Evolutionary conservation across 202 grass and related monocot genomes (phyloP), one percentile per base, ranked within the genome.

Genomic region (Carex arenaria): DNA sequence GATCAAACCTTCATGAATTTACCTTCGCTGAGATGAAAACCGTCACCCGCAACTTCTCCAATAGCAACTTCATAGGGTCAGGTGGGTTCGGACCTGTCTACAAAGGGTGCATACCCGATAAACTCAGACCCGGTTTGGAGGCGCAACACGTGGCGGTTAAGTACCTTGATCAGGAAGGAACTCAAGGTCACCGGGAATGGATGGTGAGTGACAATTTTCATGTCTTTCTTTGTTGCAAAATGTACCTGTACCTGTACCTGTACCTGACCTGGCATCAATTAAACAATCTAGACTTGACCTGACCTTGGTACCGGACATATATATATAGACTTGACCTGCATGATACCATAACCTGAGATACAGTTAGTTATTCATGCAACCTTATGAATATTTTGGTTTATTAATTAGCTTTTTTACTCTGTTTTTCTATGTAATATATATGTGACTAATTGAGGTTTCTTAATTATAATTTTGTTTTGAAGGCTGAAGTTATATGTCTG

Each of bases 101-200:
- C 84, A 97, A 88, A 86, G 91, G 94, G 11, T 93, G 87, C 86
- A 53, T 93, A 82, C 89, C 64, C 82, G 91, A 20, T 32, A 26
- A 10, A 0, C 81, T 93, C 63, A 82, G 85, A 4, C 87, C 91
- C 0, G 89, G 91, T 1, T 89, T 97, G 45, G 83, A 75, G 55
- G 30, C 85, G 10, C 94, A 93, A 80, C 89, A 93, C 38, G 91
- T 97, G 40, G 94, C 94, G 38, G 94, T 97, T 66, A 97, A 93
- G 87, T 97, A 93, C 72, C 88, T 97, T 71, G 91, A 93, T 45
- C 84, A 86, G 80, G 94, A 91, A 80, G 94, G 87, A 64, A 86
- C 89, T 1, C 94, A 97, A 86, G 94, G 91, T 0, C 94, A 97
- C 80, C 74, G 94, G 79, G 94, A 97, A 90, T 97, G 94, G 94